A percentile compares a stretch with the other conserved stretches of the same genome.
phyloP scores from a whole-genome alignment of 495 filamentous ascomycete species.

The Venustampulla echinocandica region DNA sequence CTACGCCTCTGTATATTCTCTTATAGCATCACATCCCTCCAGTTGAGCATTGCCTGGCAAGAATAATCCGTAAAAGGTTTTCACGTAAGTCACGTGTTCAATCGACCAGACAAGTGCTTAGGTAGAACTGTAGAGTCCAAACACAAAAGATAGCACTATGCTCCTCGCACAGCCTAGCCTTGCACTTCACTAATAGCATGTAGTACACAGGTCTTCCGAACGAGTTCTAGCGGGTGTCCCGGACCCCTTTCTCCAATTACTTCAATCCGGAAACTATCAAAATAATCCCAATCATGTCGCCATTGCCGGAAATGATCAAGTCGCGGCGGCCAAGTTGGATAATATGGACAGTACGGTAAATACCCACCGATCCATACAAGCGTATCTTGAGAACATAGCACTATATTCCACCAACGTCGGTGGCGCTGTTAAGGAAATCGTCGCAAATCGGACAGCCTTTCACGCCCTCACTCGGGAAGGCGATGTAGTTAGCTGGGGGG shows the following conservation, averaged over 20 bases:
- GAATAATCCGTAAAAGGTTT: too few relatives aligned
- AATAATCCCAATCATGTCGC: slow-evolving; percentile 20
- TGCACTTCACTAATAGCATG: slow-evolving; percentile 10
- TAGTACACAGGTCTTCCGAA: slow-evolving; percentile 25
- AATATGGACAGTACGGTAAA: not conserved
- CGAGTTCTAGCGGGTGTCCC: slow-evolving; percentile 21
- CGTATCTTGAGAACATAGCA: slow-evolving; percentile 1
- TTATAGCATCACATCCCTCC: too few relatives aligned
- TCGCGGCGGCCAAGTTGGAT: slow-evolving; percentile 20
- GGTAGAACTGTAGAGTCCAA: too few relatives aligned
- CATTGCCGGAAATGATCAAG: slow-evolving; percentile 27
- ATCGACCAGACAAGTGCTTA: too few relatives aligned
- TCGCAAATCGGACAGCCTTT: slow-evolving; percentile 44
- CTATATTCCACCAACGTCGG: not conserved
- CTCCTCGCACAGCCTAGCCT: too few relatives aligned
- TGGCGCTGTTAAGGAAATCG: slow-evolving; percentile 25
- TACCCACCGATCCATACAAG: slow-evolving; percentile 4
- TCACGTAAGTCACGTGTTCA: too few relatives aligned
- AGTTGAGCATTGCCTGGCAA: too few relatives aligned
- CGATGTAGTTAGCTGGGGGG: slow-evolving; percentile 51
- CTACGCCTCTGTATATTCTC: too few relatives aligned
- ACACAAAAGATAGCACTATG: too few relatives aligned
- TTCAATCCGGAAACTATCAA: not conserved
- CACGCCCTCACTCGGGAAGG: slow-evolving; percentile 38
- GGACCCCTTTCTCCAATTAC: slow-evolving; percentile 3